These are phyloP conservation scores for Hanseniaspora pseudoguilliermondii DNA, from an alignment of 805 yeast genomes.

Conservation along the genomic window DNA sequence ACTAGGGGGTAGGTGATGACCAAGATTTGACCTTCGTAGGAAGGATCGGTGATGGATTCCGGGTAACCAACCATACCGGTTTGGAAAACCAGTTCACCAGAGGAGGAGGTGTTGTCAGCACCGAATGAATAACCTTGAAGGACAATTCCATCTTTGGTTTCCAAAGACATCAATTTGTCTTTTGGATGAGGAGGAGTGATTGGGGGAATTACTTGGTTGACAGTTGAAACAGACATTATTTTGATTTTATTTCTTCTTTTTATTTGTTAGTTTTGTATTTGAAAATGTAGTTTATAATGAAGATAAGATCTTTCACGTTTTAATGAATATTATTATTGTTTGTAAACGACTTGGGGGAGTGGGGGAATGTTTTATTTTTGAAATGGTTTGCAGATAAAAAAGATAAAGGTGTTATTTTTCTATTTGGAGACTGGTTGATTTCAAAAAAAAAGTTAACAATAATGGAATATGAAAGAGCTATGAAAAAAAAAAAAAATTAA, in stretches of 20 bases:
- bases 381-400: background rate
- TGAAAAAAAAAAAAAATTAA: background rate
- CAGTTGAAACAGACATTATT: slow-evolving; percentile 15
- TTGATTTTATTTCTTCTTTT: background rate
- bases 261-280: background rate
- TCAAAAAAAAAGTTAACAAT: background rate
- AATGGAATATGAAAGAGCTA: background rate
- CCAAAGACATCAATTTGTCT: slow-evolving; percentile 74
- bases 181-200: slow-evolving; percentile 83
- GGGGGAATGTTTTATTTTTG: background rate
- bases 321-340: background rate
- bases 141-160: slow-evolving; percentile 72
- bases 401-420: too few relatives aligned
- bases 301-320: background rate
- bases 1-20: slow-evolving; percentile 94
- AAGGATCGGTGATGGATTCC: slow-evolving; percentile 94
- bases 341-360: background rate
- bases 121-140: slow-evolving; percentile 96
- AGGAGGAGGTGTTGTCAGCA: slow-evolving; percentile 61
- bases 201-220: slow-evolving; percentile 45
- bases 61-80: slow-evolving; percentile 99
- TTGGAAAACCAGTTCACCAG: slow-evolving; percentile 98
- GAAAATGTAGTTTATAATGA: background rate
- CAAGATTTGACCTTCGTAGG: slow-evolving; percentile 92
- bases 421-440: too few relatives aligned